Conservation (phyloP, 495 filamentous ascomycete genomes). For the Cenococcum geophilum region DNA sequence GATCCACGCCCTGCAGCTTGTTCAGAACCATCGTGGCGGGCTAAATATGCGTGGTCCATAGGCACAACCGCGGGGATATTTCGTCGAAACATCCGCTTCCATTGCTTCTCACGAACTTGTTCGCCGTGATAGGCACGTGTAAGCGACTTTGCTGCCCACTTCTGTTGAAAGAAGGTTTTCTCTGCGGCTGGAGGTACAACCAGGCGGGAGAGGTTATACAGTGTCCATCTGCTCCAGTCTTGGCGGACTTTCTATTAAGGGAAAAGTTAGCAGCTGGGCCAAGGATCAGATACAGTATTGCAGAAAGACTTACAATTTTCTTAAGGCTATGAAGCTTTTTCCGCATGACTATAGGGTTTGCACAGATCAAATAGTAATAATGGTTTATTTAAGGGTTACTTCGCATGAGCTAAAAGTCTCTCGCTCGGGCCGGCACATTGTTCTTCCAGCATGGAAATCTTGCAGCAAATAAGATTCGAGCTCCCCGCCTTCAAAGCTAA, state of each 20-base stretch:
- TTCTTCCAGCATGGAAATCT: not conserved
- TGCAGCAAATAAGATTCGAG: not conserved
- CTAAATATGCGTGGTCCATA: constrained; percentile 74
- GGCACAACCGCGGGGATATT: constrained; percentile 71
- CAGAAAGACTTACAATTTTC: constrained; percentile 46
- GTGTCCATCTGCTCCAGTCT: constrained; percentile 96
- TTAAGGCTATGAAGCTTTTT: constrained; percentile 60
- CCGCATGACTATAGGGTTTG: constrained; percentile 39
- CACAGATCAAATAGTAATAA: not conserved
- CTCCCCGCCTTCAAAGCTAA: not conserved
- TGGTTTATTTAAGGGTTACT: not conserved
- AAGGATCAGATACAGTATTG: constrained; percentile 1
- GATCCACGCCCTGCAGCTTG: constrained; percentile 75
- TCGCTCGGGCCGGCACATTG: not conserved
- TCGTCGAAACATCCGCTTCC: constrained; percentile 84
- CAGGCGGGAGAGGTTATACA: constrained; percentile 72
- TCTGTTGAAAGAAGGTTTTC: constrained; percentile 91
- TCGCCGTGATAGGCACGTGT: constrained; percentile 90
- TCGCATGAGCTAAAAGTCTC: not conserved
- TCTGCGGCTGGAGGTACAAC: constrained; percentile 28
- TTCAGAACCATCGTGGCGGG: constrained; percentile 70
- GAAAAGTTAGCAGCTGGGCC: constrained; percentile 24
- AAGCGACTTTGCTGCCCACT: constrained; percentile 81
- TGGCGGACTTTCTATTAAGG: constrained; percentile 73
- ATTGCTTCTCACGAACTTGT: constrained; percentile 80